Evolutionary conservation across 192 early-diverging fungal species (phyloP).

Genomic region (Coemansia sp.): DNA sequence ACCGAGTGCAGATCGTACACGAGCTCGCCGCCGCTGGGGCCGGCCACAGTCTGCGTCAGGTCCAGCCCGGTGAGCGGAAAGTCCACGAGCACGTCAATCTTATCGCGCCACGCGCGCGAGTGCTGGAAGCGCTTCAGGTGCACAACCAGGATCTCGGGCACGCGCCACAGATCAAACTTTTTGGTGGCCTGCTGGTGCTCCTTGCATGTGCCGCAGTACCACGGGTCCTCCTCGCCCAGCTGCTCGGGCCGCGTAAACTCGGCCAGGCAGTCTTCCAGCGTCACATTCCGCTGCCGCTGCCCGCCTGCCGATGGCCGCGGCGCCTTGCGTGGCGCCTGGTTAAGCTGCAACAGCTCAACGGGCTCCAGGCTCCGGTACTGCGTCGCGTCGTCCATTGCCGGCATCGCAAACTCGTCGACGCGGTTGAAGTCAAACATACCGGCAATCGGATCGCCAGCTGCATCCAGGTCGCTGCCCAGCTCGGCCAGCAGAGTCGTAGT

Average conservation of each 20-base stretch:
- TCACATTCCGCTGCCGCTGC: constrained; percentile 33
- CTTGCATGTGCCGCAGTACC: constrained; percentile 79
- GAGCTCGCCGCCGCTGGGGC: constrained; percentile 28
- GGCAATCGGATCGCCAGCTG: not conserved
- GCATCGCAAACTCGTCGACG: constrained; percentile 36
- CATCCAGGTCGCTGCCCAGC: constrained; percentile 5
- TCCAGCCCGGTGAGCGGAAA: constrained; percentile 67
- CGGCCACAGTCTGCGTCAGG: constrained; percentile 52
- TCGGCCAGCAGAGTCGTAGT: constrained; percentile 23
- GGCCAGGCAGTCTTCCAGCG: constrained; percentile 66
- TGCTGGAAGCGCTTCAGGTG: constrained; percentile 82
- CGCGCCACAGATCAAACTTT: constrained; percentile 75
- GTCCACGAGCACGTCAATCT: constrained; percentile 72
- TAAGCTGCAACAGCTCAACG: not conserved
- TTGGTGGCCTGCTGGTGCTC: constrained; percentile 75
- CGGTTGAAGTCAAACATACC: constrained; percentile 36
- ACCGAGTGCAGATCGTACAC: constrained; percentile 75
- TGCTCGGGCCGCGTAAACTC: constrained; percentile 76
- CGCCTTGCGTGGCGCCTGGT: constrained; percentile 8
- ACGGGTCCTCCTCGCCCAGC: constrained; percentile 70
- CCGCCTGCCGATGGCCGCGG: not conserved
- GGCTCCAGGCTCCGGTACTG: constrained; percentile 19
- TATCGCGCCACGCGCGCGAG: constrained; percentile 63
- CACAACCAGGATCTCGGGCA: constrained; percentile 77
- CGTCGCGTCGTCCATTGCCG: constrained; percentile 34